Percentiles rank a stretch among this genome's conserved stretches.
phyloP scores from a whole-genome alignment of 345 rosid genomes.

The Citrus mangshanensis region DNA sequence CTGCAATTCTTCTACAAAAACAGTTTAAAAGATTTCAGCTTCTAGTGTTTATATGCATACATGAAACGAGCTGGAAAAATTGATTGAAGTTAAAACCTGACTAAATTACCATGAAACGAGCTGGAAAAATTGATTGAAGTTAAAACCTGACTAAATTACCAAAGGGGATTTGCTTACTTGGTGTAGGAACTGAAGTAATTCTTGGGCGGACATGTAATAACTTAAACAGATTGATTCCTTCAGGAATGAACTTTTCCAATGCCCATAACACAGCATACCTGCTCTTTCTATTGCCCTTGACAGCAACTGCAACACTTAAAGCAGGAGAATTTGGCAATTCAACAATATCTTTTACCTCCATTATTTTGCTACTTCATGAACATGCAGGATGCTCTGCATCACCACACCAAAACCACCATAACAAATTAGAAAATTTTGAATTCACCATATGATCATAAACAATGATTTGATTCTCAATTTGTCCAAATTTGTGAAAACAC shows the following conservation, averaged over 20 bases:
- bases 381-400: background rate
- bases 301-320: slow-evolving; percentile 55
- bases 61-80: background rate
- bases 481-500: background rate
- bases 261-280: slow-evolving; percentile 51
- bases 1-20: background rate
- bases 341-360: slow-evolving; percentile 37
- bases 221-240: slow-evolving; percentile 54
- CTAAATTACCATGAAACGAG: background rate
- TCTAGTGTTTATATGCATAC: background rate
- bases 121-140: background rate
- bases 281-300: slow-evolving; percentile 64
- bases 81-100: background rate
- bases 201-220: slow-evolving; percentile 65
- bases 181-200: slow-evolving; percentile 65
- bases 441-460: background rate
- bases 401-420: background rate
- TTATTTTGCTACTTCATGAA: slow-evolving; percentile 13
- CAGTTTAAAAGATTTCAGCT: background rate
- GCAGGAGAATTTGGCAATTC: slow-evolving; percentile 38
- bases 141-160: background rate
- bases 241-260: slow-evolving; percentile 47
- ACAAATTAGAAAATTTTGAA: background rate
- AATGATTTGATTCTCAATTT: background rate
- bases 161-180: slow-evolving; percentile 55